phyloP scores from a whole-genome alignment of 345 rosid species.

The Rhizophora apiculata region DNA sequence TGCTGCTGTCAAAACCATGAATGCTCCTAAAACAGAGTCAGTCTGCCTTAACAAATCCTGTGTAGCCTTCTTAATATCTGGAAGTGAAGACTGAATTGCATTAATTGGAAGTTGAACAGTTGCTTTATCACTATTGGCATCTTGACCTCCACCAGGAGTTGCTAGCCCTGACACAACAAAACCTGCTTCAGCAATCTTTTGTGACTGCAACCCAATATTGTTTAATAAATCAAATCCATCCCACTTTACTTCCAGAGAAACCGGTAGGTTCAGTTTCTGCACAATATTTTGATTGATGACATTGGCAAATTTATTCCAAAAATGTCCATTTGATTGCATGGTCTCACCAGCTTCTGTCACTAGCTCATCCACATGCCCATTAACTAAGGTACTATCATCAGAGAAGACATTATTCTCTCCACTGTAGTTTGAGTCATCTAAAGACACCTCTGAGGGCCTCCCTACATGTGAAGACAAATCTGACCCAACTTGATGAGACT shows the following conservation, averaged over 20 bases:
- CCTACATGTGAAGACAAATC: slow-evolving; percentile 33
- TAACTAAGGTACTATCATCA: slow-evolving; percentile 23
- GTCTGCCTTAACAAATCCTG: slow-evolving; percentile 77
- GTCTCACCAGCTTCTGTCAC: slow-evolving; percentile 31
- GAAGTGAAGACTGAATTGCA: slow-evolving; percentile 56
- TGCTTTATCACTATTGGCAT: slow-evolving; percentile 37
- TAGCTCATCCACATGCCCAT: slow-evolving; percentile 23
- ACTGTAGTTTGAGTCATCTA: slow-evolving; percentile 18
- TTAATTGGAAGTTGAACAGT: slow-evolving; percentile 30
- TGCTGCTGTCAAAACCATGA: slow-evolving; percentile 77
- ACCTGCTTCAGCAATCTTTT: slow-evolving; percentile 64
- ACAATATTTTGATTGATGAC: slow-evolving; percentile 59
- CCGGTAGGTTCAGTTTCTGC: slow-evolving; percentile 63
- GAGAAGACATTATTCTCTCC: slow-evolving; percentile 20
- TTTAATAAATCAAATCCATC: slow-evolving; percentile 69
- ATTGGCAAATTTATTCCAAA: slow-evolving; percentile 68
- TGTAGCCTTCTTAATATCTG: slow-evolving; percentile 73
- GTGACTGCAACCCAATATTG: slow-evolving; percentile 67
- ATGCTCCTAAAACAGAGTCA: slow-evolving; percentile 82
- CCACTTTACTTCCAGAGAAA: slow-evolving; percentile 66
- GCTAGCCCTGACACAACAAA: slow-evolving; percentile 93
- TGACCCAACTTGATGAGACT: slow-evolving; percentile 22
- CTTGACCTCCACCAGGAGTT: slow-evolving; percentile 42
- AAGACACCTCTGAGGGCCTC: slow-evolving; percentile 26
- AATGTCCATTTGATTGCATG: slow-evolving; percentile 41